These are phyloP conservation scores for Aurantiochytrium sp. DNA, from an alignment of 108 stramenopile species.

Conservation along the genomic window DNA sequence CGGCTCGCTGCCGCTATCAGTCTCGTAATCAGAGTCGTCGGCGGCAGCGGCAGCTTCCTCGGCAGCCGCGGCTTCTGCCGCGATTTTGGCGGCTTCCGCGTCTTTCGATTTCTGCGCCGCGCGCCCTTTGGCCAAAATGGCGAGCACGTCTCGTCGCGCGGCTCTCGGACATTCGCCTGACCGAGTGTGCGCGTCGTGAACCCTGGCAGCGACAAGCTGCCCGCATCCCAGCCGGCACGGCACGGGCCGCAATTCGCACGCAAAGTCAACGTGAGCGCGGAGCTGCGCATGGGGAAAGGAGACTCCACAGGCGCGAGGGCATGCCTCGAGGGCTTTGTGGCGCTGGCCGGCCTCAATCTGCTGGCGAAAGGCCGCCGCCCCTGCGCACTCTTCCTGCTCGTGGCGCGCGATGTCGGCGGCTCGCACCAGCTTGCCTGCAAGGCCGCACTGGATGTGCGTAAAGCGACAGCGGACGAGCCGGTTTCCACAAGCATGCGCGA, in stretches of 20 bases:
- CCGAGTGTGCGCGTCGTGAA: background rate
- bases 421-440: background rate
- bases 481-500: background rate
- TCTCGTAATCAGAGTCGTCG: too few relatives aligned
- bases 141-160: background rate
- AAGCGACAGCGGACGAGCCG: background rate
- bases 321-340: background rate
- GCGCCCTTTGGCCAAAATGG: background rate
- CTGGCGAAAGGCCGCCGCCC: background rate
- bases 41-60: too few relatives aligned
- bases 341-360: background rate
- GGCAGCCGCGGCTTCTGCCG: too few relatives aligned
- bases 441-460: background rate
- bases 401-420: background rate
- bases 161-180: background rate
- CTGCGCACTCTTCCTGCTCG: background rate
- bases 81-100: too few relatives aligned
- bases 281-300: background rate
- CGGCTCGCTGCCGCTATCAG: too few relatives aligned
- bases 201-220: background rate
- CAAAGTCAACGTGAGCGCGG: background rate
- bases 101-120: background rate
- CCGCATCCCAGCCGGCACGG: constrained; percentile 9
- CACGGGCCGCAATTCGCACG: background rate
- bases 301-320: background rate